Evolutionary conservation across 345 rosid species (phyloP).

Genomic region (Draba incana): DNA sequence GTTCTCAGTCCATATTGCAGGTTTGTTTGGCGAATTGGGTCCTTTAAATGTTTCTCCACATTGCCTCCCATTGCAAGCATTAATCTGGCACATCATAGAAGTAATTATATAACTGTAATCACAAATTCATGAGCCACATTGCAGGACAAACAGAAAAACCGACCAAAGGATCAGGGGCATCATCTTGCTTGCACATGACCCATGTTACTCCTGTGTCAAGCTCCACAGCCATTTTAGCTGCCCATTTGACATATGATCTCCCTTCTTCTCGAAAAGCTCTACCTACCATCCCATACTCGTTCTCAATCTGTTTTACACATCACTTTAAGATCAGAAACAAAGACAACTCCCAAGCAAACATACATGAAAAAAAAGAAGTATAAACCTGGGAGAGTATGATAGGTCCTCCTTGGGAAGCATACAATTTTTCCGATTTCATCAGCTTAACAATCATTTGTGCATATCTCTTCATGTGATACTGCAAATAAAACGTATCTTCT

Average conservation of each 20-base stretch:
- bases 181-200: constrained; percentile 89
- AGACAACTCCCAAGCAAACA: constrained; percentile 10
- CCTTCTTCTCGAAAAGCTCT: constrained; percentile 60
- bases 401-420: constrained; percentile 92
- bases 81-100: constrained; percentile 51
- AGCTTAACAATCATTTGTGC: constrained; percentile 57
- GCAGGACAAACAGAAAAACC: constrained; percentile 32
- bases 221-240: constrained; percentile 69
- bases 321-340: neutral
- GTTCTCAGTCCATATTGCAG: constrained; percentile 89
- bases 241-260: constrained; percentile 68
- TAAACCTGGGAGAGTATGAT: constrained; percentile 81
- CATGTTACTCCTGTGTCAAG: constrained; percentile 85
- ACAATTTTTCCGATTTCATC: constrained; percentile 69
- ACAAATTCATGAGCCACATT: neutral
- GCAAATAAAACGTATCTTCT: constrained; percentile 26
- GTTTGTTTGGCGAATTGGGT: constrained; percentile 81
- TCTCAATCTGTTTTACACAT: constrained; percentile 59
- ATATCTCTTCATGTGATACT: constrained; percentile 68
- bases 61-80: constrained; percentile 75
- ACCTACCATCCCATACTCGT: constrained; percentile 67
- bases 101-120: neutral
- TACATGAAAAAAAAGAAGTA: neutral
- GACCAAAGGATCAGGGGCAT: constrained; percentile 90
- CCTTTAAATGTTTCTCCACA: constrained; percentile 84